Evolutionary conservation across 1,139 yeast genomes (phyloP).

Genomic region (Hanseniaspora sp.): DNA sequence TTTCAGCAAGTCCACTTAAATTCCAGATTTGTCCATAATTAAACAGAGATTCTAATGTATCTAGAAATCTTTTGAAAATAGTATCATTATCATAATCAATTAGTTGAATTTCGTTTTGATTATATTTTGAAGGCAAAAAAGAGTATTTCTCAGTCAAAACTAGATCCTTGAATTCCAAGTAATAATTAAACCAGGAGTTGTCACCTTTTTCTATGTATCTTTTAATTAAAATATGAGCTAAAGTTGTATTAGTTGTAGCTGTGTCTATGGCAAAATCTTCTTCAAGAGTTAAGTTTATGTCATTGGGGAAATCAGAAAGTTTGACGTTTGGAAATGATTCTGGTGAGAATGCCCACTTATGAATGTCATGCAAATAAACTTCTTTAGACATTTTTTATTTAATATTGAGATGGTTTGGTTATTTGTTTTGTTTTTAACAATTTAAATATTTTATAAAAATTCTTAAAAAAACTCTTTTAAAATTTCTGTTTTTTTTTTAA

Average conservation of each 20-base stretch:
- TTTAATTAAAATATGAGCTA: constrained; percentile 5
- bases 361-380: constrained; percentile 9
- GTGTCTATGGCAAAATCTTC: constrained; percentile 9
- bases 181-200: constrained; percentile 1
- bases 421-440: no score
- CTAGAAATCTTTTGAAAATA: constrained; percentile 24
- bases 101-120: background rate
- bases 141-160: background rate
- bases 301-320: background rate
- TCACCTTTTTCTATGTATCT: background rate
- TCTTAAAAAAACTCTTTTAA: no score
- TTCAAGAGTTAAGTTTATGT: constrained; percentile 12
- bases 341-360: constrained; percentile 10
- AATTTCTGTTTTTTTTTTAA: no score
- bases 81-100: background rate
- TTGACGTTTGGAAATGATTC: background rate
- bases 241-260: background rate
- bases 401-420: no score
- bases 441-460: no score
- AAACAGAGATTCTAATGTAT: constrained; percentile 55
- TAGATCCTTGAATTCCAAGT: background rate
- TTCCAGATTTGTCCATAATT: constrained; percentile 93
- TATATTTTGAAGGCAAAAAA: background rate
- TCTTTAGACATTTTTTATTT: constrained; percentile 18
- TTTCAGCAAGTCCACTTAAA: constrained; percentile 45